Evolutionary conservation across 176 grass and related monocot genomes (phyloP), one percentile per base, ranked within the genome.

Genomic region (Aegilops sharonensis): DNA sequence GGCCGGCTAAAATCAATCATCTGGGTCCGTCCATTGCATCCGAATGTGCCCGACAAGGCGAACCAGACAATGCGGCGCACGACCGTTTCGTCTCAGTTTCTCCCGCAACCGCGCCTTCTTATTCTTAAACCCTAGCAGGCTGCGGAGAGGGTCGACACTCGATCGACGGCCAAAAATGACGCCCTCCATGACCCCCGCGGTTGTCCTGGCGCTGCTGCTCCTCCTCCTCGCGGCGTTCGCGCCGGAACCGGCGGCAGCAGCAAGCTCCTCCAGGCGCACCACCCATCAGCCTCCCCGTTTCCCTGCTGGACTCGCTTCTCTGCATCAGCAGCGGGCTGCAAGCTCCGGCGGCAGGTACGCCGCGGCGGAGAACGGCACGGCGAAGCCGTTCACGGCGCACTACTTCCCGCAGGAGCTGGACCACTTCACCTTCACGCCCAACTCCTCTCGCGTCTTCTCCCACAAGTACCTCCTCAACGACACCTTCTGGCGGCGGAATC

Each of bases 391-490:
- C 90, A 94, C 90, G 72, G 24, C 79, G 61, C 93, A 94, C 87
- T 95, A 88, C 92, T 98, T 95, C 86, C 84, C 86, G 50, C 93
- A 98, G 87, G 89, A 94, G 79, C 87, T 98, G 67, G 96, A 98
- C 84, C 93, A 98, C 90, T 98, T 98, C 93, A 95, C 91, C 81
- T 98, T 98, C 91, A 91, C 57, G 50, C 96, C 96, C 59, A 86
- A 94, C 64, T 56, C 96, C 48, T 93, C 87, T 11, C 83, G 15
- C 8, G 4, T 88, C 61, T 98, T 98, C 84, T 60, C 72, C 79
- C 97, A 98, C 9, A 98, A 98, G 86, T 95, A 94, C 90, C 93
- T 98, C 74, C 24, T 94, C 63, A 94, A 98, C 92, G 85, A 92
- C 68, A 92, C 91, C 24, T 91, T 82, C 85, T 98, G 93, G 96